Conservation (phyloP, 805 yeast genomes). For the Candida pseudoglaebosa region DNA sequence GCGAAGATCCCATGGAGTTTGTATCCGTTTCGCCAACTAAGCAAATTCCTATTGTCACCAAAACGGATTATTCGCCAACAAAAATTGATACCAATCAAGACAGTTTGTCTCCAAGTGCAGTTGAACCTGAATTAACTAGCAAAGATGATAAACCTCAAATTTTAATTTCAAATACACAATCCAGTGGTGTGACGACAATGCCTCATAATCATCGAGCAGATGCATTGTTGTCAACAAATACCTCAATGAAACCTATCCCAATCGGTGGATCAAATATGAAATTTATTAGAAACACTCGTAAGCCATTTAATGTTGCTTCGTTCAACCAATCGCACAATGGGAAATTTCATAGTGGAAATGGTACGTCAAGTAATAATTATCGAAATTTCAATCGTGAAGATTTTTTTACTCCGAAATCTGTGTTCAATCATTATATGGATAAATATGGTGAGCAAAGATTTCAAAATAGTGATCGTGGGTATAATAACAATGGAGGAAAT, state of each 20-base stretch:
- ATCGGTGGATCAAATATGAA: slow-evolving; percentile 16
- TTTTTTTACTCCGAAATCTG: slow-evolving; percentile 75
- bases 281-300: slow-evolving; percentile 42
- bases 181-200: slow-evolving; percentile 10
- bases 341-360: slow-evolving; percentile 9
- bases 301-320: slow-evolving; percentile 65
- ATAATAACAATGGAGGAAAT: slow-evolving; percentile 2
- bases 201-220: slow-evolving; percentile 42
- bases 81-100: neutral
- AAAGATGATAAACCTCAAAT: slow-evolving; percentile 1
- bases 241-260: slow-evolving; percentile 39
- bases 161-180: neutral
- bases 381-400: slow-evolving; percentile 59
- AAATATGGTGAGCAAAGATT: slow-evolving; percentile 47
- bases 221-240: slow-evolving; percentile 36
- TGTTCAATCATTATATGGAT: slow-evolving; percentile 66
- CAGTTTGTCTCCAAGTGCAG: slow-evolving; percentile 1
- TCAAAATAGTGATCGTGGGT: slow-evolving; percentile 11
- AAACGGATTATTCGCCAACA: slow-evolving; percentile 5
- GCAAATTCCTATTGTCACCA: slow-evolving; percentile 4
- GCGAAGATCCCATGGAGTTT: slow-evolving; percentile 6
- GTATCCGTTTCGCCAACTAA: slow-evolving; percentile 14
- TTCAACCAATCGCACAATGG: slow-evolving; percentile 32
- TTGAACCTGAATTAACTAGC: slow-evolving; percentile 3
- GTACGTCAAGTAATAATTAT: slow-evolving; percentile 5